A percentile compares a stretch with the other conserved stretches of the same genome.
phyloP scores from a whole-genome alignment of 441 rosid species.

The Cnidoscolus chayamansa region DNA sequence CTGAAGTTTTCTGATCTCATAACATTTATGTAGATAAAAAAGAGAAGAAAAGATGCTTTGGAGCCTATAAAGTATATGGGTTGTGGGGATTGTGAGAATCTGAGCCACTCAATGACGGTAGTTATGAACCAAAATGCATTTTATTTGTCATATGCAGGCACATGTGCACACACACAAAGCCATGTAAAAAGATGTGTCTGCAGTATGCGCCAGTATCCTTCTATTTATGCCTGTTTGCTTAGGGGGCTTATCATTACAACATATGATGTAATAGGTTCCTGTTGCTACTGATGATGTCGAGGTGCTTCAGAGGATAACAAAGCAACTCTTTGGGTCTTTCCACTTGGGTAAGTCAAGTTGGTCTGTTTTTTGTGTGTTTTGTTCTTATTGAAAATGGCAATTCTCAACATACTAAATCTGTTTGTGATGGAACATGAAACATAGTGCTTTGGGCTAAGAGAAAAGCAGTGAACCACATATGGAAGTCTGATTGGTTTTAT shows the following conservation, averaged over 20 bases:
- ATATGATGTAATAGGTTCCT: constrained; percentile 50
- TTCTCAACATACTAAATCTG: background rate
- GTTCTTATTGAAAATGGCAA: background rate
- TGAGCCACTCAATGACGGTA: constrained; percentile 86
- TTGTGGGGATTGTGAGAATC: constrained; percentile 80
- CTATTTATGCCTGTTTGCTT: background rate
- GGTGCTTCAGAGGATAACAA: constrained; percentile 72
- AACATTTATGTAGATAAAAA: constrained; percentile 59
- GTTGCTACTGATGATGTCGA: constrained; percentile 74
- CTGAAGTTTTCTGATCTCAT: constrained; percentile 14
- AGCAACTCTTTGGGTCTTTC: constrained; percentile 75
- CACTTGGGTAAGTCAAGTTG: constrained; percentile 48
- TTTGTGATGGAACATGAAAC: background rate
- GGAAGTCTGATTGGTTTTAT: background rate
- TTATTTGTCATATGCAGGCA: background rate
- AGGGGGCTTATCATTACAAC: background rate
- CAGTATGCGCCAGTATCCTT: background rate
- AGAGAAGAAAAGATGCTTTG: constrained; percentile 70
- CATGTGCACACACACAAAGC: background rate
- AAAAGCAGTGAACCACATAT: background rate
- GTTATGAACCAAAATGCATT: constrained; percentile 4
- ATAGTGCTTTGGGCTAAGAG: background rate
- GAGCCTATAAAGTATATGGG: constrained; percentile 94
- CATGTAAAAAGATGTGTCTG: background rate
- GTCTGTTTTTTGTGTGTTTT: background rate